Evolutionary conservation across 2,329 filamentous ascomycete genomes (phyloP).

Genomic region (Cladosporium sp.): DNA sequence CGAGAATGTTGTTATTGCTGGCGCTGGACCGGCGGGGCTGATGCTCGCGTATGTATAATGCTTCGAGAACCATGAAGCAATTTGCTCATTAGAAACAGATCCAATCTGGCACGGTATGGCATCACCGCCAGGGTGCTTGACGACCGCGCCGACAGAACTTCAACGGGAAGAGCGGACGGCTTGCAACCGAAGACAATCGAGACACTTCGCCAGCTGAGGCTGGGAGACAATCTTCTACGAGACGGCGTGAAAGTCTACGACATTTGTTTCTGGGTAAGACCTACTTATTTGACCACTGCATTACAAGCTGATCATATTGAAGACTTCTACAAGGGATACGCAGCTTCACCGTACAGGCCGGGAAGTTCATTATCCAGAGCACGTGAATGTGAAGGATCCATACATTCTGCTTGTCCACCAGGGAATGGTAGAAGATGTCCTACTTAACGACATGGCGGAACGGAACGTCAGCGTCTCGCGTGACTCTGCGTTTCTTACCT

Average conservation of each 20-base stretch:
- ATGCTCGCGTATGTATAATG: conserved; percentile 36
- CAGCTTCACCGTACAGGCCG: conserved; percentile 58
- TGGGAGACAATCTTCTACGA: conserved; percentile 64
- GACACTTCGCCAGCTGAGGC: conserved; percentile 66
- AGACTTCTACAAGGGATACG: conserved; percentile 32
- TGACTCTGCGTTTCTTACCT: conserved; percentile 58
- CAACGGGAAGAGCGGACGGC: conserved; percentile 65
- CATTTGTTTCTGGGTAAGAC: conserved; percentile 65
- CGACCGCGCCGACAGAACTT: conserved; percentile 62
- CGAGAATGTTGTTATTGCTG: conserved; percentile 30
- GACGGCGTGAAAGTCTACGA: conserved; percentile 68
- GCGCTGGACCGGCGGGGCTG: conserved; percentile 39
- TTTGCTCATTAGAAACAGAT: conserved; percentile 29
- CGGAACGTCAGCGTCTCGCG: conserved; percentile 60
- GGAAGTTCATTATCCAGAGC: conserved; percentile 61
- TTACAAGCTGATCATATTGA: not conserved
- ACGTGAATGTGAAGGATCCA: conserved; percentile 49
- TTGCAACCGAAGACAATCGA: conserved; percentile 75
- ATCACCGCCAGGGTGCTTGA: conserved; percentile 63
- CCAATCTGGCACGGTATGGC: conserved; percentile 59
- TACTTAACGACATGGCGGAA: conserved; percentile 63
- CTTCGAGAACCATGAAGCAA: not conserved
- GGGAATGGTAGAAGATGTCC: conserved; percentile 68
- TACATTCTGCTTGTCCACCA: conserved; percentile 60
- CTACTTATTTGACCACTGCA: not conserved